Evolutionary conservation across 306 rosid genomes (phyloP), one percentile per base, ranked within the genome.

Genomic region (Cucurbita pepo): DNA sequence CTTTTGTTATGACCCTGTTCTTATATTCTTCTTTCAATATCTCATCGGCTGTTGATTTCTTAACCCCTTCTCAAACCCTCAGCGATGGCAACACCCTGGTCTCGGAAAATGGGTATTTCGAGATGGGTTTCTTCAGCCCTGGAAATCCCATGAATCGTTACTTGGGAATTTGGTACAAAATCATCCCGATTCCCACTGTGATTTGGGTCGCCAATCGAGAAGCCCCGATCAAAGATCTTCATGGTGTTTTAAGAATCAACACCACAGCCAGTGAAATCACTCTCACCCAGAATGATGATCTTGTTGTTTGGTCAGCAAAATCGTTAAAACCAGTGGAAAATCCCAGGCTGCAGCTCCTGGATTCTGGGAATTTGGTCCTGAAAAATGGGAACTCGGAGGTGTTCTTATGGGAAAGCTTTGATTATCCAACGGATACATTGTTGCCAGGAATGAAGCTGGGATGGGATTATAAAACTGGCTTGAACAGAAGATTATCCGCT

Each of bases 331-430:
- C 51, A 80, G 22, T 61, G 45, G 48, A 56, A 64, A 54, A 50
- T 78, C 12, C 71, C 56, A 16, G 71, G 1, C 44, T 77, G 1
- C 82, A 77, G 65, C 87, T 86, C 3, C 54, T 88, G 15, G 84
- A 82, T 60, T 52, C 72, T 0, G 93, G 93, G 19, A 88, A 88
- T 66, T 81, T 86, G 21, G 85, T 88, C n/a, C 59, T 86, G 8
- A 79, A 56, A 22, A 78, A 82, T 5, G 75, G 40, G 22, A 71
- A 66, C 22, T 22, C 77, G 8, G 66, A 47, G 4, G 69, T 1
- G 16, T 83, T 71, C 19, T 40, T 82, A 30, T 87, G 89, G 83
- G 86, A 85, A 18, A 82, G 86, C 77, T 82, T 82, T 13, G 83
- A 82, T 38, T 77, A 82, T 69, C 86, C 86, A 6, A 41, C 80